Percentiles rank a stretch among this genome's conserved stretches.
Evolutionary conservation across 805 yeast genomes (phyloP).

Genomic region (Saturnispora diversa): DNA sequence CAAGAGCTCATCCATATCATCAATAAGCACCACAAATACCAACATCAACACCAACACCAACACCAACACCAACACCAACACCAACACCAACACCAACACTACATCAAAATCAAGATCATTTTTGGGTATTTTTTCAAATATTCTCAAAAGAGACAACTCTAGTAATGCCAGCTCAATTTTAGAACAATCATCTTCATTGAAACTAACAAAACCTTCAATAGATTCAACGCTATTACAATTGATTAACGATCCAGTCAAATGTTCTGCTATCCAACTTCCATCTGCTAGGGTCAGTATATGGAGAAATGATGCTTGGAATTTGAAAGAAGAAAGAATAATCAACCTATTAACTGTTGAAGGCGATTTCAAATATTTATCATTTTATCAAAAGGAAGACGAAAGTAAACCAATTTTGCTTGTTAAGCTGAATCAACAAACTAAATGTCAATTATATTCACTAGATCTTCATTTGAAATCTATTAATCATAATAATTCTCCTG

Average conservation of each 20-base stretch:
- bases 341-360: neutral
- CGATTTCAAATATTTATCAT: neutral
- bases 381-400: neutral
- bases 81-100: neutral
- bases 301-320: conserved; percentile 25
- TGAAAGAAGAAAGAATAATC: neutral
- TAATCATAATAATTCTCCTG: conserved; percentile 5
- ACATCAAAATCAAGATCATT: conserved; percentile 23
- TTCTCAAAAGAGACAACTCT: conserved; percentile 4
- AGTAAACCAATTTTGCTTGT: conserved; percentile 3
- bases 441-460: conserved; percentile 10
- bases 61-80: neutral
- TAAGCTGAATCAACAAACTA: conserved; percentile 6
- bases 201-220: neutral
- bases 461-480: conserved; percentile 16
- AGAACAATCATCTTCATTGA: conserved; percentile 6
- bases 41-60: no score
- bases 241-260: neutral
- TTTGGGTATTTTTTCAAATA: conserved; percentile 18
- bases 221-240: neutral
- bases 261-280: conserved; percentile 11
- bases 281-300: conserved; percentile 24
- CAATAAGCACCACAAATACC: no score
- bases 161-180: conserved; percentile 8
- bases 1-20: neutral